These are phyloP conservation scores for Blepharisma japonicum DNA, from an alignment of 73 alveolate genomes.

Conservation along the genomic window DNA sequence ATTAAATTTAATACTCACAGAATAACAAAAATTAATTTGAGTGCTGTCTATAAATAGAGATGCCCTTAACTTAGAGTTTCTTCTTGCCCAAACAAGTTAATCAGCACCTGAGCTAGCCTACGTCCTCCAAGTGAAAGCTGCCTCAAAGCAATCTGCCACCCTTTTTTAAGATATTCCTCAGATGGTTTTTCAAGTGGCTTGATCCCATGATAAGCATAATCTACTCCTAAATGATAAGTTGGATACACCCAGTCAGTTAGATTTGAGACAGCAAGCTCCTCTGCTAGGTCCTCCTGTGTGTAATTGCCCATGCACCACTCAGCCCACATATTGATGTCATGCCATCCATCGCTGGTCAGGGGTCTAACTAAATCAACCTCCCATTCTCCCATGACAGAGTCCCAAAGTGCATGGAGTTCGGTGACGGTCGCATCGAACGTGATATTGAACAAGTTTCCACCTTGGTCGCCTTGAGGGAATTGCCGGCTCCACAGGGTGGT, in stretches of 20 bases:
- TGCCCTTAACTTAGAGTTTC: no score
- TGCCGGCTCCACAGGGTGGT: constrained; percentile 33
- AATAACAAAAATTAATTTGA: no score
- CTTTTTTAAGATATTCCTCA: constrained; percentile 8
- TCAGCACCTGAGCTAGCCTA: constrained; percentile 40
- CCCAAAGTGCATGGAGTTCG: constrained; percentile 42
- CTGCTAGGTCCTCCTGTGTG: constrained; percentile 27
- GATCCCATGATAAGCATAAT: constrained; percentile 31
- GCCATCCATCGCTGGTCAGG: constrained; percentile 30
- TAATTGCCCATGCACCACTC: not conserved
- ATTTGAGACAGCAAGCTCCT: constrained; percentile 31
- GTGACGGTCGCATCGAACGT: constrained; percentile 30
- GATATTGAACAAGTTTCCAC: constrained; percentile 55
- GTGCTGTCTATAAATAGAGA: no score
- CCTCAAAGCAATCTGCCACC: constrained; percentile 26
- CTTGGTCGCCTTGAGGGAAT: constrained; percentile 60
- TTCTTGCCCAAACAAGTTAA: no score
- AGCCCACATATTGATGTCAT: not conserved
- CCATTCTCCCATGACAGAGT: constrained; percentile 1
- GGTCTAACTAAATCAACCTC: constrained; percentile 11
- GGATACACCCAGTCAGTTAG: constrained; percentile 27
- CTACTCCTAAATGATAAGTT: constrained; percentile 17
- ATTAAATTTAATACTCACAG: no score
- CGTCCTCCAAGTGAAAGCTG: constrained; percentile 42
- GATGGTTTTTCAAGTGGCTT: constrained; percentile 11